Evolutionary conservation across 2,329 filamentous ascomycete species (phyloP).

Genomic region (Chalaropsis ovoidea): DNA sequence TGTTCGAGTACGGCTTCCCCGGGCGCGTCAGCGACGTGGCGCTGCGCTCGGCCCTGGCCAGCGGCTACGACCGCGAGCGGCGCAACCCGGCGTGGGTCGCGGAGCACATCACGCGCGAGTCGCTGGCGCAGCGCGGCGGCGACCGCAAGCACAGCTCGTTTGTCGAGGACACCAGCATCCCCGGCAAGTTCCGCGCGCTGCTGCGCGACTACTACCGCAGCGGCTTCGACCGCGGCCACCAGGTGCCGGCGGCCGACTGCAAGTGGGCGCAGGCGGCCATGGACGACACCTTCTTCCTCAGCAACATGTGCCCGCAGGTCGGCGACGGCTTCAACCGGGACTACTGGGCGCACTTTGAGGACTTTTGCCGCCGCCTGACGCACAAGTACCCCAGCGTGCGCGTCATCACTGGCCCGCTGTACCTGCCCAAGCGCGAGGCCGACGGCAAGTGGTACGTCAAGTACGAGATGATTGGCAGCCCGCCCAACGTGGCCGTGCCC

Average conservation of each 20-base stretch:
- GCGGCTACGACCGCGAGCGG: conserved; percentile 78
- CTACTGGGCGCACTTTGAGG: conserved; percentile 98
- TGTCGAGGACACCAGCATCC: conserved; percentile 68
- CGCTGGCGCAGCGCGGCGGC: conserved; percentile 61
- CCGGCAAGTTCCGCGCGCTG: conserved; percentile 76
- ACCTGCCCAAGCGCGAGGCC: conserved; percentile 71
- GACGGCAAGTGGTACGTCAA: conserved; percentile 93
- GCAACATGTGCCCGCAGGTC: conserved; percentile 97
- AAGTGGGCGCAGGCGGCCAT: conserved; percentile 93
- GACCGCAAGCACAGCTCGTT: conserved; percentile 80
- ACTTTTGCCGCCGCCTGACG: conserved; percentile 83
- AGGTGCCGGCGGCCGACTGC: conserved; percentile 90
- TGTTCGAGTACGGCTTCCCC: conserved; percentile 84
- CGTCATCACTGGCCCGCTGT: conserved; percentile 86
- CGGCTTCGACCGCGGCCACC: conserved; percentile 91
- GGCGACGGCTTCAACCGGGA: conserved; percentile 97
- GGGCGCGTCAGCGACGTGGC: conserved; percentile 80
- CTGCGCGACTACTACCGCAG: conserved; percentile 90
- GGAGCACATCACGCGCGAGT: conserved; percentile 90
- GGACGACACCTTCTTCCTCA: conserved; percentile 86
- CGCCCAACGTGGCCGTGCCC: conserved; percentile 88
- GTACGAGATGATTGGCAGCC: conserved; percentile 91
- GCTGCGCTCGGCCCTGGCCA: conserved; percentile 64
- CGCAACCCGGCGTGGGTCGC: conserved; percentile 91
- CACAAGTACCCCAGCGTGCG: conserved; percentile 73